Base-by-base conservation (phyloP, 495 filamentous ascomycete species). In the Penicillium steckii region DNA sequence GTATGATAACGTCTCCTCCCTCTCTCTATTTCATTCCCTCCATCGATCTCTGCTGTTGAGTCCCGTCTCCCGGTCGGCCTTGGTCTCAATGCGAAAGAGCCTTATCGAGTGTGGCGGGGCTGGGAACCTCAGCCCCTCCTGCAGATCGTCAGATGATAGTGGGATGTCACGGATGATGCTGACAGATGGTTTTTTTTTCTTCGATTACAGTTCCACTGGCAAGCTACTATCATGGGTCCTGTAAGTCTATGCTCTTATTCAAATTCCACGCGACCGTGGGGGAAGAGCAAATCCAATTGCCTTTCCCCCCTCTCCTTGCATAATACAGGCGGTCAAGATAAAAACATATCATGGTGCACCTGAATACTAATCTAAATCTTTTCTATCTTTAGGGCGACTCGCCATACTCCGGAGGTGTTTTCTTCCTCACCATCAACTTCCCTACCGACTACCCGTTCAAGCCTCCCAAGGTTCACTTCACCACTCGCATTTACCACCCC, bases 371-470 rank as follows among this genome's bases (percentile, higher is more conserved):
- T 44, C 33, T 15, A 8, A 5, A 6, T 35, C 13, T 22, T 21
- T 27, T 32, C 18, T 17, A 29, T 1, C 38, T 53, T 61, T 59
- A 90, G 90, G 80, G 85, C 70, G 94, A 98, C 74, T 95, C 89
- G 53, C 94, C 94, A 72, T 98, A 97, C 80, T 89, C 90, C 15
- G 89, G 91, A 64, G 94, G 94, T 61, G 93, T 98, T 58, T 98
- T 98, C 83, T 98, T 98, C 85, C 80, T 98, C 46, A 83, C 86
- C 52, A 98, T 98, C 65, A 90, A 96, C 77, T 98, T 98, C 83
- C 94, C 94, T 56, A 98, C 94, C 78, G 94, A 98, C 80, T 98
- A 98, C 75, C 94, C 94, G 4, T 98, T 98, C 84, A 98, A 98
- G 85, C 95, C 94, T 33, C 94, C 94, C 48, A 98, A 98, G 83